Conservation (phyloP, 2,329 filamentous ascomycete genomes). For the Trichoderma oligosporum region DNA sequence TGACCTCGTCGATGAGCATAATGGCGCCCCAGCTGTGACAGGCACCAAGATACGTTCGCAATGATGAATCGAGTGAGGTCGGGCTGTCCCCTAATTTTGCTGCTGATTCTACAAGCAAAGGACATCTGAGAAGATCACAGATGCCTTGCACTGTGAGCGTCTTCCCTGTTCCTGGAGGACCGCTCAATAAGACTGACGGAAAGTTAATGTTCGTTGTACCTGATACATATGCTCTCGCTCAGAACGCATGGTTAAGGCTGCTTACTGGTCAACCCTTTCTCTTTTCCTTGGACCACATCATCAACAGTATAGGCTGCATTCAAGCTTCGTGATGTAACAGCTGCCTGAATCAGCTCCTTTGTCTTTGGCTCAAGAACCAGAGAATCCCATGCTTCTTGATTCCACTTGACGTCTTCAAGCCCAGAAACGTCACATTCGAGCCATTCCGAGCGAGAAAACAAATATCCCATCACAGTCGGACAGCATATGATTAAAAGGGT, state of each 20-base stretch:
- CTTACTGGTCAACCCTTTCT: constrained; percentile 71
- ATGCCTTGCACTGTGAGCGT: constrained; percentile 85
- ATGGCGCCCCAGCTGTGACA: constrained; percentile 85
- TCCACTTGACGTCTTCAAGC: constrained; percentile 79
- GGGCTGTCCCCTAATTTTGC: constrained; percentile 80
- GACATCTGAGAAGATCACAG: constrained; percentile 75
- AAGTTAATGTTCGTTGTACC: neutral
- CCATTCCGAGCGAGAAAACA: constrained; percentile 87
- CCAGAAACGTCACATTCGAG: constrained; percentile 79
- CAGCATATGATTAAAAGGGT: constrained; percentile 72
- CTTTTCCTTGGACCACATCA: constrained; percentile 78
- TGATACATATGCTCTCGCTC: neutral
- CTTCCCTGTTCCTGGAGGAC: constrained; percentile 83
- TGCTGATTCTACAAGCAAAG: constrained; percentile 77
- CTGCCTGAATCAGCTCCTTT: constrained; percentile 65
- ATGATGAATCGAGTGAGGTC: constrained; percentile 65
- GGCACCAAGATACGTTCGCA: constrained; percentile 81
- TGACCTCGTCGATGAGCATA: constrained; percentile 78
- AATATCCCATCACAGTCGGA: constrained; percentile 79
- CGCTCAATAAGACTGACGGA: constrained; percentile 65
- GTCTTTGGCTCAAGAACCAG: constrained; percentile 65
- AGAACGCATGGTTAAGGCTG: constrained; percentile 11
- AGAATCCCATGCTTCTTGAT: constrained; percentile 75
- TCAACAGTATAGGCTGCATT: constrained; percentile 78
- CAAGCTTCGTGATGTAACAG: constrained; percentile 81